Percentiles rank a stretch among this genome's conserved stretches.
These are phyloP conservation scores for Botryotinia convoluta DNA, from an alignment of 2,329 filamentous ascomycete genomes.

Conservation along the genomic window DNA sequence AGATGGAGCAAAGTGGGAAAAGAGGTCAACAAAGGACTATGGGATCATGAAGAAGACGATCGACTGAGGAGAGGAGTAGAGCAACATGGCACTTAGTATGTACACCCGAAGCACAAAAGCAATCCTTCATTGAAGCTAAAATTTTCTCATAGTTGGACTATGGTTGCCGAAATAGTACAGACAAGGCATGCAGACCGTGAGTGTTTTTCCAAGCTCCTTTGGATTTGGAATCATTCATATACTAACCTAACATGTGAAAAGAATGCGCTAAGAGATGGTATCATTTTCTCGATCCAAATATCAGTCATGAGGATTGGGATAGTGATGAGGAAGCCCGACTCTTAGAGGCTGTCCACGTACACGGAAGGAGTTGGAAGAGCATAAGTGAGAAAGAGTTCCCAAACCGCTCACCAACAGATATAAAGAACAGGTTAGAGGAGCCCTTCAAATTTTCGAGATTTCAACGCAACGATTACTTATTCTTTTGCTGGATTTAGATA, in stretches of 20 bases:
- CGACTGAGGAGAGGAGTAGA: slow-evolving; percentile 7
- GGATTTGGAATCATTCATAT: neutral
- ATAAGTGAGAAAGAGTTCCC: slow-evolving; percentile 16
- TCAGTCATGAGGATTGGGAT: slow-evolving; percentile 14
- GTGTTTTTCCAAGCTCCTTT: neutral
- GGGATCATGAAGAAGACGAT: slow-evolving; percentile 14
- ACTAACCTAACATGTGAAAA: neutral
- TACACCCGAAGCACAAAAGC: neutral
- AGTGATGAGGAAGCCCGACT: slow-evolving; percentile 15
- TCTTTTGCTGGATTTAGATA: slow-evolving; percentile 7
- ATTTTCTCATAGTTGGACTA: slow-evolving; percentile 3
- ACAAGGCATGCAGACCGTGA: slow-evolving; percentile 15
- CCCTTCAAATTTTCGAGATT: neutral
- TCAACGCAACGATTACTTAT: slow-evolving; percentile 5
- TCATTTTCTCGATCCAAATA: slow-evolving; percentile 15
- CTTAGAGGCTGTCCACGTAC: slow-evolving; percentile 9
- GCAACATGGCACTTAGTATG: slow-evolving; percentile 14
- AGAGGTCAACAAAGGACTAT: slow-evolving; percentile 15
- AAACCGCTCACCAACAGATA: slow-evolving; percentile 14
- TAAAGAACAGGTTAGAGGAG: slow-evolving; percentile 14
- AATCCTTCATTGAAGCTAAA: neutral
- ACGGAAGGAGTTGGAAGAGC: slow-evolving; percentile 18
- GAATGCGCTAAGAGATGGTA: slow-evolving; percentile 18
- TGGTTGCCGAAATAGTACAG: slow-evolving; percentile 13
- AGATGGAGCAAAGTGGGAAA: slow-evolving; percentile 18